A percentile compares a stretch with the other conserved stretches of the same genome.
phyloP scores from a whole-genome alignment of 805 yeast species.

The Candida hispaniensis region DNA sequence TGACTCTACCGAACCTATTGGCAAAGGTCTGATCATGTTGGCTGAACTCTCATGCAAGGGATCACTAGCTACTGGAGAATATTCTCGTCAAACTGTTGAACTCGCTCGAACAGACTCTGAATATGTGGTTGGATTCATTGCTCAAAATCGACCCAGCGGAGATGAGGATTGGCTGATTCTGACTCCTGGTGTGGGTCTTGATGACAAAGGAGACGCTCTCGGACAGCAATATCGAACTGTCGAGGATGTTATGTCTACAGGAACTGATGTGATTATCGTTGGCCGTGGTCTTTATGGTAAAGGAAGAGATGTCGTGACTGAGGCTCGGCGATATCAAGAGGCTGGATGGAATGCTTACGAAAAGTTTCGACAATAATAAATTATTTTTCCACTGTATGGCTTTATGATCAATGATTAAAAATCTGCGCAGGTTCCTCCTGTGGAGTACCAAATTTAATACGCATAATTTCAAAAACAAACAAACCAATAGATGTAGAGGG shows the following conservation, averaged over 20 bases:
- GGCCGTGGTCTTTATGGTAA: conserved; percentile 95
- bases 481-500: conserved; percentile 88
- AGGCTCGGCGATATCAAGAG: conserved; percentile 76
- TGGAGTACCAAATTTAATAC: conserved; percentile 29
- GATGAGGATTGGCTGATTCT: conserved; percentile 91
- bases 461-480: conserved; percentile 70
- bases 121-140: conserved; percentile 94
- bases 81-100: conserved; percentile 77
- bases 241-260: conserved; percentile 66
- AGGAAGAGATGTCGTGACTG: conserved; percentile 81
- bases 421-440: conserved; percentile 11
- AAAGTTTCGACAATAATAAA: conserved; percentile 6
- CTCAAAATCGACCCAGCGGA: conserved; percentile 62
- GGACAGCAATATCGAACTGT: conserved; percentile 98
- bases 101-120: conserved; percentile 79
- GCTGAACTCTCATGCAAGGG: conserved; percentile 95
- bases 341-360: conserved; percentile 94
- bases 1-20: conserved; percentile 4
- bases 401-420: conserved; percentile 3
- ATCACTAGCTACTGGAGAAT: conserved; percentile 83
- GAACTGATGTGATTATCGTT: conserved; percentile 95
- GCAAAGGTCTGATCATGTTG: conserved; percentile 79
- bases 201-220: conserved; percentile 87
- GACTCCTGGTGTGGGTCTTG: conserved; percentile 98
- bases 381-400: not conserved